A percentile compares a stretch with the other conserved stretches of the same genome.
Evolutionary conservation across 331 rosid species (phyloP).

Genomic region (Spiraea crenata): DNA sequence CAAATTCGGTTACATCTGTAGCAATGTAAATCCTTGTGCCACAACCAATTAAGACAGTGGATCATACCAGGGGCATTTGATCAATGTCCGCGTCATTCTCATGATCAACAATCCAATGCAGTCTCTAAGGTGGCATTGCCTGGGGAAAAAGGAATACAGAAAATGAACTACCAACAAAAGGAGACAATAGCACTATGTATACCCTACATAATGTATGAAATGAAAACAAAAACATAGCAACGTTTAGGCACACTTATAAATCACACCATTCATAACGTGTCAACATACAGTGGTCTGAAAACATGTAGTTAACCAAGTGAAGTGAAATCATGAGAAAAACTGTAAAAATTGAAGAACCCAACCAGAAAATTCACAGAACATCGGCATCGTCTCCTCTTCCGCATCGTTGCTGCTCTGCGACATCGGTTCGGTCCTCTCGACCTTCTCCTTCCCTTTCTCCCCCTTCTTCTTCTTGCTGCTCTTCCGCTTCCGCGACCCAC

Average conservation of each 20-base stretch:
- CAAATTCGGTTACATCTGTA: not conserved
- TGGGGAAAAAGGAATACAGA: constrained; percentile 21
- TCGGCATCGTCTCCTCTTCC: too few relatives aligned
- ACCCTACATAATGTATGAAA: not conserved
- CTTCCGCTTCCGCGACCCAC: too few relatives aligned
- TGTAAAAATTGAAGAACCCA: too few relatives aligned
- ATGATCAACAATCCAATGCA: constrained; percentile 75
- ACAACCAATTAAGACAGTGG: constrained; percentile 5
- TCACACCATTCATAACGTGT: not conserved
- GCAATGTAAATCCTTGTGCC: constrained; percentile 1
- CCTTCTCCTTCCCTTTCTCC: too few relatives aligned
- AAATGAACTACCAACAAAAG: constrained; percentile 2
- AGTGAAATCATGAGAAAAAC: too few relatives aligned
- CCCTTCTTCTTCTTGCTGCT: too few relatives aligned
- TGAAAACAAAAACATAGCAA: not conserved
- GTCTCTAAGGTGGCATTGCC: constrained; percentile 64
- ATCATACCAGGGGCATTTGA: constrained; percentile 69
- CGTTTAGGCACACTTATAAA: not conserved
- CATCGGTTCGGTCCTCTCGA: too few relatives aligned
- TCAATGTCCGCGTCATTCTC: constrained; percentile 70
- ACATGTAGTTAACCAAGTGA: too few relatives aligned
- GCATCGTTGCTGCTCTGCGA: too few relatives aligned
- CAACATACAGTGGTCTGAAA: too few relatives aligned
- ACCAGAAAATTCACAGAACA: too few relatives aligned
- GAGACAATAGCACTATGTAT: not conserved